Evolutionary conservation across 306 rosid genomes (phyloP).

Genomic region (Gastrolobium bilobum): DNA sequence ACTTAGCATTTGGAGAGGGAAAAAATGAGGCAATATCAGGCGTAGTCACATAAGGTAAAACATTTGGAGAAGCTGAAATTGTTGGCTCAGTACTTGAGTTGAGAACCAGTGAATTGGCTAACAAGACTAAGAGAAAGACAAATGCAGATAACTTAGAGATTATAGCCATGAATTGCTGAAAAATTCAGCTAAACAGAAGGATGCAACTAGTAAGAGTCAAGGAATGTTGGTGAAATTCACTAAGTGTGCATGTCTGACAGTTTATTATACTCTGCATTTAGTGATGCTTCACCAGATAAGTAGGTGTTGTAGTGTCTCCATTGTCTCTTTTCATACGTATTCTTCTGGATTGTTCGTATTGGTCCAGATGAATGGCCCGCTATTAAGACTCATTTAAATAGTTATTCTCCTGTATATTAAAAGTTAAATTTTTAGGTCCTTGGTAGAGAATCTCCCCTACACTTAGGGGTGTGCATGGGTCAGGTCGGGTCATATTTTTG

Average conservation of each 20-base stretch:
- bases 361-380: too few species aligned
- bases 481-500: too few species aligned
- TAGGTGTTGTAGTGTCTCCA: not conserved
- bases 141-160: slow-evolving; percentile 9
- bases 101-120: slow-evolving; percentile 38
- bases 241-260: slow-evolving; percentile 46
- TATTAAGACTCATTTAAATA: too few species aligned
- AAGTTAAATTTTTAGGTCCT: too few species aligned
- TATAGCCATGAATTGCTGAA: slow-evolving; percentile 49
- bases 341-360: too few species aligned
- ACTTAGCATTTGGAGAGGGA: slow-evolving; percentile 54
- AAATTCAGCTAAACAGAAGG: slow-evolving; percentile 28
- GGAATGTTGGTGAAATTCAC: slow-evolving; percentile 37
- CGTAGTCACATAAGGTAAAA: slow-evolving; percentile 48
- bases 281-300: slow-evolving; percentile 49
- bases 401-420: too few species aligned
- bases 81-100: slow-evolving; percentile 48
- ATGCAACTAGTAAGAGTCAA: slow-evolving; percentile 16
- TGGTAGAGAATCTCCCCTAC: too few species aligned
- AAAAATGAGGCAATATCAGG: slow-evolving; percentile 64
- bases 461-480: too few species aligned
- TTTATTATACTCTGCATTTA: slow-evolving; percentile 16
- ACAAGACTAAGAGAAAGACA: slow-evolving; percentile 28
- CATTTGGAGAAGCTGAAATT: slow-evolving; percentile 55
- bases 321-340: slow-evolving; percentile 56